phyloP scores from a whole-genome alignment of 331 rosid genomes.

The Rhamnella rubrinervis region DNA sequence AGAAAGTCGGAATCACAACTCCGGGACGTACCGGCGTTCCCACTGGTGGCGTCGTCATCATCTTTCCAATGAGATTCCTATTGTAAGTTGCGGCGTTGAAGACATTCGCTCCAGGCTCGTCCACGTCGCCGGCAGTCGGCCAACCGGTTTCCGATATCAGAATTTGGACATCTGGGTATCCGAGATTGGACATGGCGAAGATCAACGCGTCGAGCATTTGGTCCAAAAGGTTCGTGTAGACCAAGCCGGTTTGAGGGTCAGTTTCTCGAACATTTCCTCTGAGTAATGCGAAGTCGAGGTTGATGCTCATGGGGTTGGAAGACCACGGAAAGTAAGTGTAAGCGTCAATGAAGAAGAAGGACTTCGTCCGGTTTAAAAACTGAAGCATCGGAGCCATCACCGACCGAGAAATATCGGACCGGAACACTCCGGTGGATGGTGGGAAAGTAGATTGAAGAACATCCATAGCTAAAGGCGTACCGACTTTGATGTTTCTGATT shows the following conservation, averaged over 20 bases:
- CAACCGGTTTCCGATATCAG: slow-evolving; percentile 76
- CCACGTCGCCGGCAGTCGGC: slow-evolving; percentile 58
- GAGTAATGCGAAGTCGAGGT: slow-evolving; percentile 65
- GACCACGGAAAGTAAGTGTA: slow-evolving; percentile 85
- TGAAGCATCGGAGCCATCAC: slow-evolving; percentile 59
- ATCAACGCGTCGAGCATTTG: slow-evolving; percentile 78
- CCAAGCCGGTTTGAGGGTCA: slow-evolving; percentile 48
- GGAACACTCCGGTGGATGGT: slow-evolving; percentile 51
- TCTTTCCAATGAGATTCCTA: slow-evolving; percentile 50
- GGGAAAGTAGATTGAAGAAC: slow-evolving; percentile 56
- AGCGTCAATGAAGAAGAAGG: slow-evolving; percentile 69
- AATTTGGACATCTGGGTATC: slow-evolving; percentile 50
- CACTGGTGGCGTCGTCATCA: slow-evolving; percentile 42
- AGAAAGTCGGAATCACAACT: slow-evolving; percentile 55
- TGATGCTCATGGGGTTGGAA: slow-evolving; percentile 35
- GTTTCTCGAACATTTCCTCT: slow-evolving; percentile 1
- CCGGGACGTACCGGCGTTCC: slow-evolving; percentile 77
- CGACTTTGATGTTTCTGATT: slow-evolving; percentile 48
- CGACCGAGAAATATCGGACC: slow-evolving; percentile 31
- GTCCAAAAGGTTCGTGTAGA: slow-evolving; percentile 70
- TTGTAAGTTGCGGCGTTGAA: slow-evolving; percentile 66
- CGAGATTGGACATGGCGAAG: slow-evolving; percentile 73
- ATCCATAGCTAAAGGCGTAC: slow-evolving; percentile 87
- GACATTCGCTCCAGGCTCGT: slow-evolving; percentile 51
- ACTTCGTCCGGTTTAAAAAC: slow-evolving; percentile 56